Evolutionary conservation across 208 protist genomes (phyloP).

Genomic region (Trypanosoma cruzi): DNA sequence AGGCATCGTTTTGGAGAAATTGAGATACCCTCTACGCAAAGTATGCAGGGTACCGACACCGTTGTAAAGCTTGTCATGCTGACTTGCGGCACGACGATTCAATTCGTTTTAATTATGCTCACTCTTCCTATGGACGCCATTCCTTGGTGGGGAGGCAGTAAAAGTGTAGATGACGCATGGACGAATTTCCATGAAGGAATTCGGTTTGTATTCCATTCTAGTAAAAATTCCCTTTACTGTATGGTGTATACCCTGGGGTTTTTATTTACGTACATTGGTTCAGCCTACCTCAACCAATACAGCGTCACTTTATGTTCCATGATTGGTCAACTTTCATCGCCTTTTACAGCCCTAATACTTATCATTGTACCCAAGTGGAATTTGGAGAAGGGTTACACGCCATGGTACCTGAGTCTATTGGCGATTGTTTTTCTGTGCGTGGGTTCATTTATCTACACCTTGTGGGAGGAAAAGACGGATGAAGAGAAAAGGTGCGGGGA

Average conservation of each 20-base stretch:
- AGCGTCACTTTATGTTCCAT: constrained; percentile 83
- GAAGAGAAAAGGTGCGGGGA: constrained; percentile 67
- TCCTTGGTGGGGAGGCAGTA: constrained; percentile 77
- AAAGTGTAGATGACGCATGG: constrained; percentile 52
- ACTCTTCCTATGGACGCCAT: constrained; percentile 81
- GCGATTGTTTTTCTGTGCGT: constrained; percentile 62
- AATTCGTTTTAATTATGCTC: constrained; percentile 59
- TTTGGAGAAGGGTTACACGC: constrained; percentile 48
- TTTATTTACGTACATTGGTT: constrained; percentile 73
- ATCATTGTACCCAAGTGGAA: constrained; percentile 77
- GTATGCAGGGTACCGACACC: constrained; percentile 54
- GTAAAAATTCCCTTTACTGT: constrained; percentile 64
- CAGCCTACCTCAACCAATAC: constrained; percentile 89
- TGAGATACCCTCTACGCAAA: neutral
- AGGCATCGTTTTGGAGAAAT: neutral
- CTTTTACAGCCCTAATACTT: constrained; percentile 72
- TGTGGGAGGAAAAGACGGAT: constrained; percentile 84
- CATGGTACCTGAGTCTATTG: constrained; percentile 74
- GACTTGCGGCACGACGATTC: constrained; percentile 53
- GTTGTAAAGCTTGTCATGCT: constrained; percentile 87
- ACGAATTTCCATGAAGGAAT: constrained; percentile 71
- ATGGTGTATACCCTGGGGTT: constrained; percentile 82
- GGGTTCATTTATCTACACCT: constrained; percentile 63
- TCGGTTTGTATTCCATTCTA: constrained; percentile 56
- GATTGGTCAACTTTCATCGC: constrained; percentile 76